phyloP scores from a whole-genome alignment of 2,329 filamentous ascomycete species.

The Exophiala lecanii-corni region DNA sequence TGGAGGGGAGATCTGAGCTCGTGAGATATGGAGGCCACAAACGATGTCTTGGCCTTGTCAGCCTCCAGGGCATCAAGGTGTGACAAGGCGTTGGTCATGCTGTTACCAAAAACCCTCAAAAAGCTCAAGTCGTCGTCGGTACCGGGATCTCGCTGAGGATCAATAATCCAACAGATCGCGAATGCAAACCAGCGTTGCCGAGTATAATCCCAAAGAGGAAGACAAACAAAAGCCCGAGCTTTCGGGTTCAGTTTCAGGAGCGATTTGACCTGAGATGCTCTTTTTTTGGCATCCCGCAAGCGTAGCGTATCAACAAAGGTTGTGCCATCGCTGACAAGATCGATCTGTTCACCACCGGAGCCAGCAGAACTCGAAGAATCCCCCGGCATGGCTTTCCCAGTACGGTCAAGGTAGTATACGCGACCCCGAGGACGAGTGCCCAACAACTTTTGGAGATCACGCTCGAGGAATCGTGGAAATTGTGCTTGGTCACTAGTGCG shows the following conservation, averaged over 20 bases:
- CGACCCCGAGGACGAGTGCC: constrained; percentile 1
- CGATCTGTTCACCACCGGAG: background rate
- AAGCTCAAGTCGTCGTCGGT: constrained; percentile 30
- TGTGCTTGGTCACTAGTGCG: background rate
- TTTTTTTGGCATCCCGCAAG: too few relatives aligned
- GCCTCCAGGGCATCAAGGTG: constrained; percentile 33
- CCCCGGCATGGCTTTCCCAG: background rate
- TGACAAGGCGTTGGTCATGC: constrained; percentile 39
- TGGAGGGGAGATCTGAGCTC: constrained; percentile 36
- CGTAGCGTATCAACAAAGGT: background rate
- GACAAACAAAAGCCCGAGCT: constrained; percentile 22
- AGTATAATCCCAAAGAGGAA: constrained; percentile 33
- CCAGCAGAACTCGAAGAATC: constrained; percentile 1
- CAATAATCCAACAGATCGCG: constrained; percentile 29
- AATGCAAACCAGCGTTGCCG: constrained; percentile 31
- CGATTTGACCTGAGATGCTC: constrained; percentile 1
- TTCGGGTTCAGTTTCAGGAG: background rate
- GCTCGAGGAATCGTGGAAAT: background rate
- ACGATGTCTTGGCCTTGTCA: constrained; percentile 32
- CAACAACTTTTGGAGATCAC: constrained; percentile 1
- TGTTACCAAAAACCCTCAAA: constrained; percentile 34
- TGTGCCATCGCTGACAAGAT: background rate
- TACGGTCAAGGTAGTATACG: background rate
- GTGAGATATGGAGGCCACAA: constrained; percentile 34
- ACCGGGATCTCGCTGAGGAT: constrained; percentile 27